phyloP scores from a whole-genome alignment of 2,329 filamentous ascomycete species.

The Verticillium longisporum region DNA sequence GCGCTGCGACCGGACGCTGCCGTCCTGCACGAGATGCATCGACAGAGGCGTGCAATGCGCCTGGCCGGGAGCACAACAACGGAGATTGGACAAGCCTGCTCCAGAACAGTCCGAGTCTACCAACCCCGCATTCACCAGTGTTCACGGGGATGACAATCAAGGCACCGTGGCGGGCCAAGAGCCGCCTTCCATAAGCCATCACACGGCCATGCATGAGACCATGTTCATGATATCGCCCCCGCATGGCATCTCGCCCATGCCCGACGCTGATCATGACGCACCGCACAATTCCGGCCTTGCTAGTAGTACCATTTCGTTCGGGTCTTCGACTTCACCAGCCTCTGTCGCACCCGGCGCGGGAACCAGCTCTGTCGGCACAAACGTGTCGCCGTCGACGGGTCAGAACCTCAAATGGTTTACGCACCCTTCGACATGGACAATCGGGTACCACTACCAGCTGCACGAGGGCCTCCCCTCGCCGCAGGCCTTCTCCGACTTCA shows the following conservation, averaged over 20 bases:
- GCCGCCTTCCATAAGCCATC: not conserved
- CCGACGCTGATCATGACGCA: not conserved
- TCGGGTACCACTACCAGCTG: not conserved
- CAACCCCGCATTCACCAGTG: too few species aligned
- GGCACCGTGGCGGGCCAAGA: not conserved
- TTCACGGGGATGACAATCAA: too few species aligned
- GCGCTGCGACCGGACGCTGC: conserved; percentile 5
- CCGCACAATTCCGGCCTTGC: not conserved
- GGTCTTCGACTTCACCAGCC: not conserved
- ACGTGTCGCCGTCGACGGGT: not conserved
- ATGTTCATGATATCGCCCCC: not conserved
- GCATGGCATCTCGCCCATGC: not conserved
- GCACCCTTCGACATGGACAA: not conserved
- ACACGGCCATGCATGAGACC: not conserved
- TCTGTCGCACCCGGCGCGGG: not conserved
- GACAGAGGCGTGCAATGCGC: conserved; percentile 4
- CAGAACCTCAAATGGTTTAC: not conserved
- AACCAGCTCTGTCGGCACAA: not conserved
- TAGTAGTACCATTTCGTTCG: not conserved
- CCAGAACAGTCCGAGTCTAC: not conserved
- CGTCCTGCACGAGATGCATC: conserved; percentile 4
- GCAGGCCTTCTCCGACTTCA: conserved; percentile 1
- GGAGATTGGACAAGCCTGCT: not conserved
- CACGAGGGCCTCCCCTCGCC: not conserved
- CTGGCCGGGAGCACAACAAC: not conserved